Base-by-base conservation (phyloP, 805 yeast species). In the Ogataea glucozyma region DNA sequence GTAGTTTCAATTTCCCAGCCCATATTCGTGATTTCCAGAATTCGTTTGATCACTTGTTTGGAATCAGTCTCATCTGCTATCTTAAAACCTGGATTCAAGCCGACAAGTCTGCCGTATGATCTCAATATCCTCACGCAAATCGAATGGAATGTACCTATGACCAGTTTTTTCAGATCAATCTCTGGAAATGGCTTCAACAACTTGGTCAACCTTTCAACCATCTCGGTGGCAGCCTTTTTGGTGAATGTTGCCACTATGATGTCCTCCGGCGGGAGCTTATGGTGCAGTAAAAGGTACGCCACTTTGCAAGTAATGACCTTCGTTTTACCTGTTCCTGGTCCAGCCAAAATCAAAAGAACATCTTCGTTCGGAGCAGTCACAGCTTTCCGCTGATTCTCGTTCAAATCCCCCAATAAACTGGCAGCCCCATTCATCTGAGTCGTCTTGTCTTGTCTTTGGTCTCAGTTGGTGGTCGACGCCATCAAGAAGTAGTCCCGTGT, bases 231-330 rank as follows among this genome's bases (percentile, higher is more conserved):
- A 0, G 99, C 98, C 54, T 85, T 87, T 54, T 87, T 86, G 10
- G 98, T 91, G 67, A 91, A 91, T 0, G 98, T 90, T 5, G 97
- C 88, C 16, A 90, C 93, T 1, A 91, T 75, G 14, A 93, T 73
- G 35, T 75, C 66, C 24, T 71, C 68, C 0, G 97, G 90, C 1
- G 70, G 67, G 0, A 86, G 61, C 1, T 71, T 63, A 26, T 75
- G 70, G 7, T 73, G 61, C 3, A 76, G 46, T 6, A 90, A 52
- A 21, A 90, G 66, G 54, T 81, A 76, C 0, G 90, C 90, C 8
- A 90, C 93, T 33, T 97, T 69, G 1, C 88, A 73, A 0, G 88
- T 81, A 21, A 91, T 63, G 1, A 93, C 91, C 58, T 81, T 82
- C 2, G 99, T 91, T 62, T 91, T 91, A 4, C 84, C 84, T 0